Evolutionary conservation across 371 early-diverging fungal genomes (phyloP).

Genomic region (Cokeromyces recurvatus): DNA sequence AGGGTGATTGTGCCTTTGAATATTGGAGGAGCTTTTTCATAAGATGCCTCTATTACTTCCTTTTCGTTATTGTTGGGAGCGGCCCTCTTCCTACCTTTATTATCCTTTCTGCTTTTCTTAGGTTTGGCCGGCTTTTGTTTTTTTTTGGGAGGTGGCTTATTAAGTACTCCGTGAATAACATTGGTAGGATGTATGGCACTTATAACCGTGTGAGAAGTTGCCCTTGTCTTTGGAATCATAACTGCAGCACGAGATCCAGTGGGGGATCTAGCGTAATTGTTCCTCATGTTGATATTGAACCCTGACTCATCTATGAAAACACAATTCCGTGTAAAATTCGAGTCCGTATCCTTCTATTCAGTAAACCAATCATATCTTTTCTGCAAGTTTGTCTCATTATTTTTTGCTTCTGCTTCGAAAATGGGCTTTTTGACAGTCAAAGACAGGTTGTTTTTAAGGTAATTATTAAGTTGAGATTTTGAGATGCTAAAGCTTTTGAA

Average conservation of each 20-base stretch:
- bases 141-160: constrained; percentile 4
- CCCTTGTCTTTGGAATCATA: constrained; percentile 4
- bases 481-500: constrained; percentile 5
- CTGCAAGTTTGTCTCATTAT: constrained; percentile 2
- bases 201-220: constrained; percentile 3
- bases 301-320: no score
- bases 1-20: neutral
- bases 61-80: no score
- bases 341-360: constrained; percentile 2
- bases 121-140: neutral
- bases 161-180: constrained; percentile 4
- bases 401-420: constrained; percentile 8
- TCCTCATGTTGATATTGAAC: no score
- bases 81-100: no score
- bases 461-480: constrained; percentile 4
- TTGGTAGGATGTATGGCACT: constrained; percentile 1
- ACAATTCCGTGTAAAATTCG: constrained; percentile 5
- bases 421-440: constrained; percentile 3
- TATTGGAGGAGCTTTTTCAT: neutral
- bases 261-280: constrained; percentile 6
- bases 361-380: constrained; percentile 8
- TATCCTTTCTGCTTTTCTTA: no score
- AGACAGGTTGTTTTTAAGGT: constrained; percentile 4
- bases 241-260: constrained; percentile 6
- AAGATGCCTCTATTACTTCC: no score